Conservation (phyloP, 352 stramenopile species). For the Globisporangium viniferum region DNA sequence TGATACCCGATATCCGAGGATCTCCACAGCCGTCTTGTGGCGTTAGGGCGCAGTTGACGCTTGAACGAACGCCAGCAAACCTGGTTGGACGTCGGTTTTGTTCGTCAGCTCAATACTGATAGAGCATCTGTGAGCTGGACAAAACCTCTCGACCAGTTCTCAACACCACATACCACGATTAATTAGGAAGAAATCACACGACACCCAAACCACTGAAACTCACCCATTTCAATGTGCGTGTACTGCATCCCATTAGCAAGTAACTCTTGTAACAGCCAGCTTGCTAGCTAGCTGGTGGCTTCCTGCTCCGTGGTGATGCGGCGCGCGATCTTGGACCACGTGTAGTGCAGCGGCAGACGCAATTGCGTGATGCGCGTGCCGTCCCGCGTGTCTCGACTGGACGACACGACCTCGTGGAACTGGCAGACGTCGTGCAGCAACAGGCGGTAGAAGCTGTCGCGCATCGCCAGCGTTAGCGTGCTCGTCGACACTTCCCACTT, state of each 20-base stretch:
- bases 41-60: too few relatives aligned
- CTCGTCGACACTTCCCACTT: constrained; percentile 72
- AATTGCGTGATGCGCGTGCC: constrained; percentile 72
- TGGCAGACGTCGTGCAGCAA: constrained; percentile 71
- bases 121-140: neutral
- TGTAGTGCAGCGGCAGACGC: constrained; percentile 61
- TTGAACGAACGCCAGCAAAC: too few relatives aligned
- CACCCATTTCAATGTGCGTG: neutral
- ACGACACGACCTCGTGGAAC: constrained; percentile 65
- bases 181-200: neutral
- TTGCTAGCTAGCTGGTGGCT: constrained; percentile 19
- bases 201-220: neutral
- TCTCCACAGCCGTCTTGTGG: too few relatives aligned
- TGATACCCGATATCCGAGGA: too few relatives aligned
- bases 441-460: constrained; percentile 68
- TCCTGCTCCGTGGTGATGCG: constrained; percentile 34
- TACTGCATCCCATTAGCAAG: neutral
- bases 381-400: constrained; percentile 61
- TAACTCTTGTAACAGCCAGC: neutral
- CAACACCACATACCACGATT: neutral
- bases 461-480: constrained; percentile 64
- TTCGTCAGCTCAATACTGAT: too few relatives aligned
- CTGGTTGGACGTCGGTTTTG: too few relatives aligned
- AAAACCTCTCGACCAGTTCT: neutral
- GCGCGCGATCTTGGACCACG: constrained; percentile 39